Percentiles rank a stretch among this genome's conserved stretches.
These are phyloP conservation scores for Aspergillus homomorphus DNA, from an alignment of 495 filamentous ascomycete species.

Conservation along the genomic window DNA sequence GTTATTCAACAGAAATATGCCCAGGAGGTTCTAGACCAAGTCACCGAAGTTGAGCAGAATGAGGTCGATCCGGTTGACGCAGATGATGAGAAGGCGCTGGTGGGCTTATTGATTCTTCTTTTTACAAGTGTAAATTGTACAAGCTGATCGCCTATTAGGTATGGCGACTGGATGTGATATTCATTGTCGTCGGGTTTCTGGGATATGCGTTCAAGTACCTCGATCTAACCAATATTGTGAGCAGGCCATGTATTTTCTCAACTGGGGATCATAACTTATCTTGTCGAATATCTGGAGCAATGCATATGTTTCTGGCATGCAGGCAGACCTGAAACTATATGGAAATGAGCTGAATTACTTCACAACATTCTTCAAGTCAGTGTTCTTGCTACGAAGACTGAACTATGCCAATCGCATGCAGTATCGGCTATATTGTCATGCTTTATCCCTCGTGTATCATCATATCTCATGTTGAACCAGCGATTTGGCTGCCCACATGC, in stretches of 20 bases:
- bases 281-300: slow-evolving; percentile 18
- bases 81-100: background rate
- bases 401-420: slow-evolving; percentile 2
- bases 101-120: background rate
- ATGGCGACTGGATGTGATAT: slow-evolving; percentile 17
- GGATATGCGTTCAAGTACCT: slow-evolving; percentile 22
- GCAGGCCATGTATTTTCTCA: background rate
- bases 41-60: background rate
- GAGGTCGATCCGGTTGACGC: background rate
- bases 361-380: slow-evolving; percentile 36
- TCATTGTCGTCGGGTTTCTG: slow-evolving; percentile 18
- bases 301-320: slow-evolving; percentile 23
- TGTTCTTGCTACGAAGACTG: background rate
- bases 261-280: background rate
- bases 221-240: slow-evolving; percentile 21
- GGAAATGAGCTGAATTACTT: slow-evolving; percentile 45
- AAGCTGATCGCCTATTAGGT: slow-evolving; percentile 6
- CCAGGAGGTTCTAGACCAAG: background rate
- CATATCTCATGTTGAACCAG: slow-evolving; percentile 17
- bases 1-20: background rate
- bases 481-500: slow-evolving; percentile 20
- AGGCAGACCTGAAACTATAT: slow-evolving; percentile 25
- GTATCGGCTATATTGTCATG: slow-evolving; percentile 23
- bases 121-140: background rate
- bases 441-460: slow-evolving; percentile 21